Conservation (phyloP, 1,139 yeast species). For the Blastobotrys persicus region DNA sequence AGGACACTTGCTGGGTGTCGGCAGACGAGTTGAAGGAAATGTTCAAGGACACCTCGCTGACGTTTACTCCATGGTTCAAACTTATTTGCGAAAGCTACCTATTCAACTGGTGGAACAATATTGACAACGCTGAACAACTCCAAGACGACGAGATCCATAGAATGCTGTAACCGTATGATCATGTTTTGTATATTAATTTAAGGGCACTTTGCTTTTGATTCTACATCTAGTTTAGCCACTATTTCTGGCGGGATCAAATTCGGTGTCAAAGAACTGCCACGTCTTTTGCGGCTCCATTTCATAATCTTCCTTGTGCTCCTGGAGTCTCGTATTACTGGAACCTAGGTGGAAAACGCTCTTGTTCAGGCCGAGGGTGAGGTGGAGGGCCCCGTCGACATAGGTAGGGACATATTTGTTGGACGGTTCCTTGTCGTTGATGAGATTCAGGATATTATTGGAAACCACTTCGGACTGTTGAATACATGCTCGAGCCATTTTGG, state of each 20-base stretch:
- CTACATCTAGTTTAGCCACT: too few relatives aligned
- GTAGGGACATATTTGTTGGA: conserved; percentile 15
- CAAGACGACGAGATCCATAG: conserved; percentile 33
- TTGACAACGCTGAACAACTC: conserved; percentile 54
- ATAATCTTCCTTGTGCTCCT: conserved; percentile 17
- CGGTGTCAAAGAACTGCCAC: conserved; percentile 19
- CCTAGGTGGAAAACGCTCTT: conserved; percentile 13
- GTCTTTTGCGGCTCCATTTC: conserved; percentile 15
- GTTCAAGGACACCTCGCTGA: conserved; percentile 62
- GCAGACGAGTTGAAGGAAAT: conserved; percentile 64
- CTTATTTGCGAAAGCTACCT: conserved; percentile 87
- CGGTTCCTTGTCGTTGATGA: conserved; percentile 8
- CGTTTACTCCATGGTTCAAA: conserved; percentile 97
- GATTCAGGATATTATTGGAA: conserved; percentile 17
- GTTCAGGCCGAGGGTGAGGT: conserved; percentile 21
- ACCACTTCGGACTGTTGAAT: conserved; percentile 19
- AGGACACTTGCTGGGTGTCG: conserved; percentile 72
- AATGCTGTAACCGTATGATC: conserved; percentile 17
- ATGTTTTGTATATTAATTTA: neutral
- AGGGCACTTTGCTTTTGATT: neutral
- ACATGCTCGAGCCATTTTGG: conserved; percentile 23
- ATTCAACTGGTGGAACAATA: conserved; percentile 89
- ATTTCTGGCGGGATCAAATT: neutral
- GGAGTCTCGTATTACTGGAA: conserved; percentile 11
- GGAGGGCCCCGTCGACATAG: conserved; percentile 18